These are phyloP conservation scores for Fusarium falciforme DNA, from an alignment of 2,329 filamentous ascomycete species.

Conservation along the genomic window DNA sequence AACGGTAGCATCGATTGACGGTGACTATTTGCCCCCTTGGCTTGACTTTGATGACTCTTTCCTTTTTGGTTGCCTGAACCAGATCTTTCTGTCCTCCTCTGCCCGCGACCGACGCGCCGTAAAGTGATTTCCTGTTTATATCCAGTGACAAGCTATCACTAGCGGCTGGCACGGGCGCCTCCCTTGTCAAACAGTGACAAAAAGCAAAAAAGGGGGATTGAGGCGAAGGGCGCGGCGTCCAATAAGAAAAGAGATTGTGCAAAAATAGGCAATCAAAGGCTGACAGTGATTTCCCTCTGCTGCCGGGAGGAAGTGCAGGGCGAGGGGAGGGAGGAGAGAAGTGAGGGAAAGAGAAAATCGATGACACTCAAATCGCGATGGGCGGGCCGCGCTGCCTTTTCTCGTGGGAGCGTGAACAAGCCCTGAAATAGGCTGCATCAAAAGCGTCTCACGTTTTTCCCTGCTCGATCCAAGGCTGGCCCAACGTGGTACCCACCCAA, in stretches of 20 bases:
- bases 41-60: slow-evolving; percentile 27
- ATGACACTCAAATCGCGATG: slow-evolving; percentile 34
- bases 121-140: slow-evolving; percentile 41
- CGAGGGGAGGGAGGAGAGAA: not conserved
- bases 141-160: slow-evolving; percentile 40
- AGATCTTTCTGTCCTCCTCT: slow-evolving; percentile 24
- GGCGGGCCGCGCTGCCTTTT: slow-evolving; percentile 27
- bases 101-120: slow-evolving; percentile 40
- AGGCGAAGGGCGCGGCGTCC: slow-evolving; percentile 9
- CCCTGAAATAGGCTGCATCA: slow-evolving; percentile 14
- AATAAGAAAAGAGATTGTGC: slow-evolving; percentile 23
- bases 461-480: slow-evolving; percentile 16
- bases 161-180: slow-evolving; percentile 43
- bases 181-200: slow-evolving; percentile 38
- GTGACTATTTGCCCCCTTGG: not conserved
- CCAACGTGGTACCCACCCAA: slow-evolving; percentile 18
- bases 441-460: slow-evolving; percentile 23
- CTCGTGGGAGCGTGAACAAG: slow-evolving; percentile 28
- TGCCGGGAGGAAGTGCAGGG: not conserved
- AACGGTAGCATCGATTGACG: slow-evolving; percentile 42
- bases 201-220: slow-evolving; percentile 37
- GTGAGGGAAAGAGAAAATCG: slow-evolving; percentile 19
- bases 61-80: slow-evolving; percentile 30
- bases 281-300: not conserved
- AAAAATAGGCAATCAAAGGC: slow-evolving; percentile 31